Evolutionary conservation across 2,329 filamentous ascomycete genomes (phyloP), one percentile per base, ranked within the genome.

Genomic region (Tolypocladium nubicola): DNA sequence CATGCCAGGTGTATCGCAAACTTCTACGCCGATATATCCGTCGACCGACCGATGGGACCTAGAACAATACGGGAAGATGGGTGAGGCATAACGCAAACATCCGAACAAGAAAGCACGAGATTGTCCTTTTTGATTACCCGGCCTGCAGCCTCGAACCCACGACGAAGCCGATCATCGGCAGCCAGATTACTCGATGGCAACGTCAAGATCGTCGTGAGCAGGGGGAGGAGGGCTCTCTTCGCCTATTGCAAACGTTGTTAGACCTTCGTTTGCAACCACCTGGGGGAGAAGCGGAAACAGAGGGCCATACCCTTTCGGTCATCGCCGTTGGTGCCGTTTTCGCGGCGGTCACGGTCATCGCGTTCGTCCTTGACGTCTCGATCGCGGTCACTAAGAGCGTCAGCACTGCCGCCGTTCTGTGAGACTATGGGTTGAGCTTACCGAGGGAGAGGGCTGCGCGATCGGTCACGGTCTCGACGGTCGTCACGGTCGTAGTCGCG

Each of bases 181-280:
- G 41, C 33, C 40, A 54, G 58, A 60, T 67, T 78, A 86, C 76
- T 97, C 94, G 4, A 47, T 47, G 68, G 92, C 93, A 69, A 94
- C 92, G 73, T 99, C 94, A 70, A 97, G 83, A 70, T 99, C 94
- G 72, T 99, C 94, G 69, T 96, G 90, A 66, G 85, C 87, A 62
- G 89, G 85, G 62, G 88, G 86, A 61, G 89, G 84, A 64, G 90
- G 88, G 66, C 89, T 90, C 64, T 95, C 90, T 67, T 62, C 61
- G 53, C 56, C 58, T 58, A 45, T 33, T 16, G 26, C 50, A 30
- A 16, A 13, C 39, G 38, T 49, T 26, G 53, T 58, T 53, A 57
- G 38, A 19, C 14, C 26, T n/a, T 19, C 10, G 40, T 7, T 5
- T 47, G 35, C 13, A 16, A 13, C 11, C 35, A 5, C 47, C n/a